Percentiles rank a stretch among this genome's conserved stretches.
Evolutionary conservation across 75 land plant species (phyloP).

Genomic region (Adiantum capillusveneris): DNA sequence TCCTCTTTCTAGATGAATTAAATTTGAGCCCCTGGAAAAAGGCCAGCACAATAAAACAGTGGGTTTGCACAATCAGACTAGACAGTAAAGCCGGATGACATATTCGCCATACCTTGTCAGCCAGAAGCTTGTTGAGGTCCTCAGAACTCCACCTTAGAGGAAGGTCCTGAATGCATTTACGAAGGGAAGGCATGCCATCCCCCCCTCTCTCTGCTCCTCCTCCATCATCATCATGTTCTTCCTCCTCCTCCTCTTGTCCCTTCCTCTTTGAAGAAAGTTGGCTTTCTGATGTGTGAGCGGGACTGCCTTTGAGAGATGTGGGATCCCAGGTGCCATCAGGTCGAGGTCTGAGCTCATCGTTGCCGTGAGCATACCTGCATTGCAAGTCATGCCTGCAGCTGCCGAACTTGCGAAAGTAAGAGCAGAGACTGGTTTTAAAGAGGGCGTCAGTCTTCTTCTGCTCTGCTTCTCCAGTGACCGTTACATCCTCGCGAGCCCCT

Average conservation of each 20-base stretch:
- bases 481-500: no score
- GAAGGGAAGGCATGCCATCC: conserved; percentile 12
- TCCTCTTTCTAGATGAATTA: conserved; percentile 71
- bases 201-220: conserved; percentile 10
- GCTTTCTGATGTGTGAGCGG: no score
- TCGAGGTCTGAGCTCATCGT: conserved; percentile 69
- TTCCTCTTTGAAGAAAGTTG: background rate
- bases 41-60: no score
- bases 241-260: background rate
- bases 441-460: conserved; percentile 11
- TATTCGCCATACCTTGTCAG: conserved; percentile 32
- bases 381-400: conserved; percentile 65
- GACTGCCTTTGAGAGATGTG: conserved; percentile 47
- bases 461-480: no score
- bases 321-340: conserved; percentile 94
- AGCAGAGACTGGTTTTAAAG: conserved; percentile 84
- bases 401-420: conserved; percentile 45
- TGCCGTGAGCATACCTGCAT: conserved; percentile 84
- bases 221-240: background rate
- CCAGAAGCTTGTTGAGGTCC: conserved; percentile 43
- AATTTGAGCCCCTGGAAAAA: conserved; percentile 50
- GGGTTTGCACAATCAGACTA: no score
- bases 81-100: no score
- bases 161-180: conserved; percentile 56
- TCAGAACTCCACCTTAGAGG: conserved; percentile 54